These are phyloP conservation scores for Microbotryum silenes-acaulis DNA, from an alignment of 1,284 basidiomycete genomes.

Conservation along the genomic window DNA sequence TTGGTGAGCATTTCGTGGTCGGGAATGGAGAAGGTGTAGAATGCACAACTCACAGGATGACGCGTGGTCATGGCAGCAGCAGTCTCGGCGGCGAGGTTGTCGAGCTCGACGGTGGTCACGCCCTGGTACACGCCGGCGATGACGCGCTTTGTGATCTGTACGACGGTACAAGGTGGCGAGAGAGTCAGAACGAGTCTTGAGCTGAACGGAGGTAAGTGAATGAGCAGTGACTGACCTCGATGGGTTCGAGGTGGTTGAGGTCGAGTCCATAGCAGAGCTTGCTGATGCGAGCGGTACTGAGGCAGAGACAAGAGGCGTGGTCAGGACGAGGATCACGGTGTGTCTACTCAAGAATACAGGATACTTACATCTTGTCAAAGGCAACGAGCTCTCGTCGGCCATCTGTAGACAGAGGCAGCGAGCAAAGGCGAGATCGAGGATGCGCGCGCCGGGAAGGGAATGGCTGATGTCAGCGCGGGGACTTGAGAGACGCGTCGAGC, in stretches of 20 bases:
- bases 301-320: not conserved
- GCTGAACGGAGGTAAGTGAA: too few species aligned
- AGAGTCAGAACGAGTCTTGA: not conserved
- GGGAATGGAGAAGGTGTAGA: not conserved
- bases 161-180: not conserved
- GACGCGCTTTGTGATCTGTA: constrained; percentile 83
- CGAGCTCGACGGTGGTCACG: constrained; percentile 94
- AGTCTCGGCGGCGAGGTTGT: constrained; percentile 56
- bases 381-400: constrained; percentile 78
- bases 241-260: constrained; percentile 83
- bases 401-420: constrained; percentile 16
- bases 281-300: constrained; percentile 60
- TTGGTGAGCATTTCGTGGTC: not conserved
- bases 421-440: not conserved
- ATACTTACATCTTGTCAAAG: constrained; percentile 68
- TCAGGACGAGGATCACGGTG: not conserved
- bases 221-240: constrained; percentile 56
- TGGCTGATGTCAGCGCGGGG: not conserved
- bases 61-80: constrained; percentile 90
- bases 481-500: not conserved
- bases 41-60: constrained; percentile 20
- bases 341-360: not conserved
- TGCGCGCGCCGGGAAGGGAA: not conserved
- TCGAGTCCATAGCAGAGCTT: constrained; percentile 98
- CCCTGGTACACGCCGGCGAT: constrained; percentile 82